Percentiles rank a stretch among this genome's conserved stretches.
Evolutionary conservation across 768 basidiomycete genomes (phyloP).

Genomic region (Boletus rufocinnamomeus): DNA sequence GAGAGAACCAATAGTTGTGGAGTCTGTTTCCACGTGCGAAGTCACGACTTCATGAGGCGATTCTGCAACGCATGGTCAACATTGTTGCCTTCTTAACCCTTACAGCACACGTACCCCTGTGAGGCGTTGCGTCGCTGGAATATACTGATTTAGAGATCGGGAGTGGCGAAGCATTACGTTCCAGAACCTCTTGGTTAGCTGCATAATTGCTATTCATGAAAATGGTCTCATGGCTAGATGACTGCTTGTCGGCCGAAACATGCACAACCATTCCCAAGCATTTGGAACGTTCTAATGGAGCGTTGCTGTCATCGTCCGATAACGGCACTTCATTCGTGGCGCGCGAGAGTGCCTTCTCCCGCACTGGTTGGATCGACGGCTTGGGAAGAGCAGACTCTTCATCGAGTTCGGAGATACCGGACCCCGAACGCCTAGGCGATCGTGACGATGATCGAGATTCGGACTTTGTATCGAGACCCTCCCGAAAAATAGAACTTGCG

Average conservation of each 20-base stretch:
- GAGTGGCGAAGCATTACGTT: conserved; percentile 17
- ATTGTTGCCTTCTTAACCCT: neutral
- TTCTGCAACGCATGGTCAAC: conserved; percentile 22
- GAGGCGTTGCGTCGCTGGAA: conserved; percentile 7
- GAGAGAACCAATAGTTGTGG: conserved; percentile 7
- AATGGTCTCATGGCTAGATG: conserved; percentile 26
- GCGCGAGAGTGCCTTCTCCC: conserved; percentile 35
- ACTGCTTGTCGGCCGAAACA: conserved; percentile 18
- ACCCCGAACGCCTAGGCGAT: conserved; percentile 43
- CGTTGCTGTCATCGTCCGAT: conserved; percentile 10
- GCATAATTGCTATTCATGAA: conserved; percentile 24
- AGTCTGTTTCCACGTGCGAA: conserved; percentile 16
- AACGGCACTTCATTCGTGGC: conserved; percentile 15
- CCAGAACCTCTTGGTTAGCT: conserved; percentile 13
- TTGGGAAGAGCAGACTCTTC: conserved; percentile 22
- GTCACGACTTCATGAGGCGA: conserved; percentile 9
- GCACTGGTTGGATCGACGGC: conserved; percentile 34
- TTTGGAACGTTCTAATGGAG: conserved; percentile 22
- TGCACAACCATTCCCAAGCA: conserved; percentile 20
- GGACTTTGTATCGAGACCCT: conserved; percentile 35
- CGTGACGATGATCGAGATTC: conserved; percentile 53
- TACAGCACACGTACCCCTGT: conserved; percentile 20
- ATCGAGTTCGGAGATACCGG: conserved; percentile 31
- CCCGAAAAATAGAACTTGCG: conserved; percentile 32
- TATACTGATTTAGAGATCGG: conserved; percentile 10